These are phyloP conservation scores for Metschnikowia kunwiensis DNA, from an alignment of 805 yeast species.

Conservation along the genomic window DNA sequence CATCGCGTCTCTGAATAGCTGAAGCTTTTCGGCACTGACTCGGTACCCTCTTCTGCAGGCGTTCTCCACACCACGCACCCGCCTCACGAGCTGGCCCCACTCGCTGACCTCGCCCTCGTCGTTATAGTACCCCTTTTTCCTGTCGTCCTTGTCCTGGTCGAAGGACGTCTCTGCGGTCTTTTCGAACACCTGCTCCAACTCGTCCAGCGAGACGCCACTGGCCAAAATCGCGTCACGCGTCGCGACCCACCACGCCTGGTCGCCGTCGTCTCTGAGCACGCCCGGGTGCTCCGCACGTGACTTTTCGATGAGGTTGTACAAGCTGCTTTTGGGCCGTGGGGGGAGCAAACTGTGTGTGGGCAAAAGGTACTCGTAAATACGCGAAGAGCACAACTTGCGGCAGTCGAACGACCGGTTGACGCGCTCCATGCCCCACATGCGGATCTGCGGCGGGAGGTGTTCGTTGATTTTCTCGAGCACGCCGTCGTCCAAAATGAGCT, in stretches of 20 bases:
- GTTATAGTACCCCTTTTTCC: conserved; percentile 31
- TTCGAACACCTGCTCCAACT: conserved; percentile 21
- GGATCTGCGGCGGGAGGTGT: conserved; percentile 75
- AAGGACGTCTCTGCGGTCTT: conserved; percentile 33
- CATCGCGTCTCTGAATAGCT: conserved; percentile 64
- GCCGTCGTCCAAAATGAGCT: conserved; percentile 78
- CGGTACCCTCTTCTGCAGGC: conserved; percentile 66
- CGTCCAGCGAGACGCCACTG: conserved; percentile 13
- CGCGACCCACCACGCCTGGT: conserved; percentile 62
- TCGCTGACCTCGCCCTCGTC: conserved; percentile 37
- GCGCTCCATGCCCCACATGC: conserved; percentile 91
- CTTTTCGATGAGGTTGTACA: conserved; percentile 56
- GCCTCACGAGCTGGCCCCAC: conserved; percentile 42
- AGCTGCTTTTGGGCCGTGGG: conserved; percentile 74
- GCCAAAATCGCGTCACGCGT: conserved; percentile 28
- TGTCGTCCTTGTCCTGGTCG: conserved; percentile 23
- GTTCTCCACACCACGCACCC: conserved; percentile 62
- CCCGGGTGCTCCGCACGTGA: conserved; percentile 57
- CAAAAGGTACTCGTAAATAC: conserved; percentile 88
- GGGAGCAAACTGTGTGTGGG: conserved; percentile 90
- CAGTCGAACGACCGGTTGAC: conserved; percentile 91
- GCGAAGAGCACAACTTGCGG: conserved; percentile 91
- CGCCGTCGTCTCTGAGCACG: conserved; percentile 57
- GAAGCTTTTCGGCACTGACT: conserved; percentile 58
- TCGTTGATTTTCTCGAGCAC: conserved; percentile 71